A percentile compares a stretch with the other conserved stretches of the same genome.
phyloP scores from a whole-genome alignment of 257 asterid species.

The Vinca minor region DNA sequence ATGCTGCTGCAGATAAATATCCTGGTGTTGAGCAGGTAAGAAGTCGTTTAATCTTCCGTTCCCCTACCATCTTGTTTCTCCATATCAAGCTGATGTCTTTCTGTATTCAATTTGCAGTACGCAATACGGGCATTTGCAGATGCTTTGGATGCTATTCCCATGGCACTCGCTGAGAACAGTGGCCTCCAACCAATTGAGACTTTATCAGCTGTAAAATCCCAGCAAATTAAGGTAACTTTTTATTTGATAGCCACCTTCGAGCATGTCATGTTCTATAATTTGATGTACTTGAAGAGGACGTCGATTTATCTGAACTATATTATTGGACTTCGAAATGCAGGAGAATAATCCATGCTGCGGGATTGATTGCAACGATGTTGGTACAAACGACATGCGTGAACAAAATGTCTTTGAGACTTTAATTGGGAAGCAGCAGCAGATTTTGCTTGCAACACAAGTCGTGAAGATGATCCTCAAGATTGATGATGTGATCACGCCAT shows the following conservation, averaged over 20 bases:
- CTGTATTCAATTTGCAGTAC: constrained; percentile 44
- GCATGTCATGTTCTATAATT: constrained; percentile 1
- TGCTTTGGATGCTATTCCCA: constrained; percentile 88
- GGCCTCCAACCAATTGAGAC: constrained; percentile 95
- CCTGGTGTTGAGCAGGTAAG: constrained; percentile 97
- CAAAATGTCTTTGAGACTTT: constrained; percentile 77
- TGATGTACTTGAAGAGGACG: background rate
- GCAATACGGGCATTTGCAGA: constrained; percentile 96
- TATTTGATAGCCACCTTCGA: background rate
- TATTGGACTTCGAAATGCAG: constrained; percentile 22
- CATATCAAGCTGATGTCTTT: constrained; percentile 11
- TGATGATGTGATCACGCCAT: constrained; percentile 67
- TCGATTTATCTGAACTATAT: background rate
- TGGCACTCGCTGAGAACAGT: constrained; percentile 98
- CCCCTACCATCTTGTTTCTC: background rate
- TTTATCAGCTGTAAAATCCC: constrained; percentile 75
- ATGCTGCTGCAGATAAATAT: constrained; percentile 88
- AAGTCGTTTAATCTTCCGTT: background rate
- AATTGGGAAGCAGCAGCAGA: constrained; percentile 86
- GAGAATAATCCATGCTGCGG: constrained; percentile 66
- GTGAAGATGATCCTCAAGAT: constrained; percentile 83
- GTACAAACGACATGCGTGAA: constrained; percentile 84
- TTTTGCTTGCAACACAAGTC: constrained; percentile 70
- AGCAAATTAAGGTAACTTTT: constrained; percentile 70
- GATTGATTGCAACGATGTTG: constrained; percentile 78